A percentile compares a stretch with the other conserved stretches of the same genome.
These are phyloP conservation scores for Melanogaster broomeanus DNA, from an alignment of 768 basidiomycete genomes.

Conservation along the genomic window DNA sequence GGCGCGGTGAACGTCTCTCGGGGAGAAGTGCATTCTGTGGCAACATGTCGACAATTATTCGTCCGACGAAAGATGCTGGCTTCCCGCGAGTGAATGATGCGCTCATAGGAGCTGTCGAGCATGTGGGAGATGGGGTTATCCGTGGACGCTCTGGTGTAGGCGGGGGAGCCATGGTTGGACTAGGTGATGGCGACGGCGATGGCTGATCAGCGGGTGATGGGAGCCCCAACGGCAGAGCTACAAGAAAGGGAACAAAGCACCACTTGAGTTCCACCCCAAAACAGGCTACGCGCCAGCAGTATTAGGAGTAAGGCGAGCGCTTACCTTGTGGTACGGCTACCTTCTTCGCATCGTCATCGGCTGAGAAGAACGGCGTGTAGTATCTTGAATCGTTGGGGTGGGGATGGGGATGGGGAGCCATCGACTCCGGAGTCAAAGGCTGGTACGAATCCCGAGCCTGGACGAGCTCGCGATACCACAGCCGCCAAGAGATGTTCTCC, in stretches of 20 bases:
- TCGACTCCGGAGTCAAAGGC: constrained; percentile 30
- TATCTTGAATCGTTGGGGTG: constrained; percentile 20
- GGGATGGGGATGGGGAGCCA: constrained; percentile 15
- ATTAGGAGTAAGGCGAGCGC: constrained; percentile 11
- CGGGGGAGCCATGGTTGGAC: constrained; percentile 16
- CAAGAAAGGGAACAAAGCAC: constrained; percentile 17
- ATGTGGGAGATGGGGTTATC: constrained; percentile 23
- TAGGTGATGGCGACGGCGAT: constrained; percentile 26
- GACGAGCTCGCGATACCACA: constrained; percentile 73
- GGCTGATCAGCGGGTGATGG: constrained; percentile 32
- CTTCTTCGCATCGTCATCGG: constrained; percentile 15
- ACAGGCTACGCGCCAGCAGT: constrained; percentile 5
- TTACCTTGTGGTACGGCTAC: constrained; percentile 15
- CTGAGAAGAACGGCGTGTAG: constrained; percentile 29
- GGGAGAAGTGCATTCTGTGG: constrained; percentile 40
- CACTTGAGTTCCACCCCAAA: constrained; percentile 14
- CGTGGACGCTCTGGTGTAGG: constrained; percentile 31
- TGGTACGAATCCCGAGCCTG: constrained; percentile 30
- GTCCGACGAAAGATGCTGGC: constrained; percentile 38
- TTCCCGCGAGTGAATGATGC: constrained; percentile 18
- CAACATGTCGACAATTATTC: constrained; percentile 61
- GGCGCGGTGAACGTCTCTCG: constrained; percentile 14
- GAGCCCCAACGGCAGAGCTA: constrained; percentile 24
- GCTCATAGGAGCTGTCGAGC: constrained; percentile 9
- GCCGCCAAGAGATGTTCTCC: constrained; percentile 87